These are phyloP conservation scores for Penicillium robsamsonii DNA, from an alignment of 495 filamentous ascomycete species.

Conservation along the genomic window DNA sequence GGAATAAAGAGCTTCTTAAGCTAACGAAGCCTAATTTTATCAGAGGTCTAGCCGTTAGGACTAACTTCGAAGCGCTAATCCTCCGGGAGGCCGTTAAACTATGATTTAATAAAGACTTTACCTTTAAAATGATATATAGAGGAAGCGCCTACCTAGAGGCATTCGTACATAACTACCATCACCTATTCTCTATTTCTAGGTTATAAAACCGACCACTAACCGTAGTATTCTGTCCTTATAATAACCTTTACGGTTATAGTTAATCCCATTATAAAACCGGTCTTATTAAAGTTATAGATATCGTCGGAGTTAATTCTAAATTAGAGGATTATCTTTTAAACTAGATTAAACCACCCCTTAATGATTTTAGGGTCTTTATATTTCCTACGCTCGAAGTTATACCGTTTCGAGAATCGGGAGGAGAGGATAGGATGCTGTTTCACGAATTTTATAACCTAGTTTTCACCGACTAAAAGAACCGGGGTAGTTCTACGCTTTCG, in stretches of 20 bases:
- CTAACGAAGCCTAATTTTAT: not conserved
- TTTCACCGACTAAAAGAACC: not conserved
- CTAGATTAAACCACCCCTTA: not conserved
- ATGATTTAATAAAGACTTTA: too few relatives aligned
- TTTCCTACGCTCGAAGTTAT: not conserved
- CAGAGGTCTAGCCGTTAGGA: not conserved
- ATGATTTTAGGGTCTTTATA: not conserved
- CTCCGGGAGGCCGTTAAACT: not conserved
- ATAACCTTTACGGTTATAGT: conserved; percentile 2
- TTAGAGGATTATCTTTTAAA: not conserved
- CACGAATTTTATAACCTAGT: not conserved
- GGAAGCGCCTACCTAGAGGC: not conserved
- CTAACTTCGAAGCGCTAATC: conserved; percentile 1
- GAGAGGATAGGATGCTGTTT: not conserved
- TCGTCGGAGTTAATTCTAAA: not conserved
- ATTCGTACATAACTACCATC: not conserved
- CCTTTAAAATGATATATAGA: conserved; percentile 8
- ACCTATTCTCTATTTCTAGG: not conserved
- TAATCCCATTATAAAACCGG: conserved; percentile 9
- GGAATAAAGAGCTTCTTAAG: conserved; percentile 2
- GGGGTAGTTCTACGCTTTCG: conserved; percentile 8
- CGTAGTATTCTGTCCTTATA: conserved; percentile 4
- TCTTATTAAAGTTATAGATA: conserved; percentile 12
- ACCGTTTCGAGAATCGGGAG: conserved; percentile 1
- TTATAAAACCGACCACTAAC: conserved; percentile 4